Evolutionary conservation across 129 eudicot species (phyloP).

Genomic region (Pittosporum tobira): DNA sequence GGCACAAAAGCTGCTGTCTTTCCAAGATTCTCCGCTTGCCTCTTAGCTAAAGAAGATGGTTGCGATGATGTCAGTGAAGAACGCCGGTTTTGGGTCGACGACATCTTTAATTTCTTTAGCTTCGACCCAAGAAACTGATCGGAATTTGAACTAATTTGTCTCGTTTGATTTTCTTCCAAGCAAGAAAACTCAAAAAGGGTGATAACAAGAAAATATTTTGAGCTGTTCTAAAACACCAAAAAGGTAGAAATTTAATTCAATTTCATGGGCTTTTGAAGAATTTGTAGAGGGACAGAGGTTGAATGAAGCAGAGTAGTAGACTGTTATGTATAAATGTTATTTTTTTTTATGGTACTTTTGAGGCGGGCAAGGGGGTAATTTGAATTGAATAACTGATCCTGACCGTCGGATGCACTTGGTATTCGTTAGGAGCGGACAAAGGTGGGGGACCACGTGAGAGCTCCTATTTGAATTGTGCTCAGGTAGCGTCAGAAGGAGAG

Average conservation of each 20-base stretch:
- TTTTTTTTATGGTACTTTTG: constrained; percentile 26
- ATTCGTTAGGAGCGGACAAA: constrained; percentile 86
- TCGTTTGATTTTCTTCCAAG: neutral
- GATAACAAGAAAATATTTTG: neutral
- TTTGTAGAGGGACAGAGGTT: constrained; percentile 1
- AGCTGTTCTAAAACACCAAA: neutral
- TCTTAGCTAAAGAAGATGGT: constrained; percentile 51
- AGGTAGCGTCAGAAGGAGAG: neutral
- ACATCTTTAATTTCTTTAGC: constrained; percentile 22
- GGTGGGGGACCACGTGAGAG: constrained; percentile 34
- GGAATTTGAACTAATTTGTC: neutral
- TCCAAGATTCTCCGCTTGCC: constrained; percentile 54
- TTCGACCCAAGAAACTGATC: neutral
- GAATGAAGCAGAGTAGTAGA: constrained; percentile 5
- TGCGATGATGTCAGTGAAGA: constrained; percentile 20
- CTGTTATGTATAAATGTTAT: neutral
- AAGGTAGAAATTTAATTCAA: constrained; percentile 1
- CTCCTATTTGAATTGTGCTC: constrained; percentile 22
- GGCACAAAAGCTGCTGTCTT: constrained; percentile 27
- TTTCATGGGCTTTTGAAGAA: constrained; percentile 16
- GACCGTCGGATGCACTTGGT: constrained; percentile 52
- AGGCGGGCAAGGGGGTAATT: constrained; percentile 50
- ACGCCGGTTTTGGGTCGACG: constrained; percentile 45
- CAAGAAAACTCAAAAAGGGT: constrained; percentile 16
- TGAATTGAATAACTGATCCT: constrained; percentile 57